phyloP scores from a whole-genome alignment of 352 stramenopile species.

The Globisporangium polare region DNA sequence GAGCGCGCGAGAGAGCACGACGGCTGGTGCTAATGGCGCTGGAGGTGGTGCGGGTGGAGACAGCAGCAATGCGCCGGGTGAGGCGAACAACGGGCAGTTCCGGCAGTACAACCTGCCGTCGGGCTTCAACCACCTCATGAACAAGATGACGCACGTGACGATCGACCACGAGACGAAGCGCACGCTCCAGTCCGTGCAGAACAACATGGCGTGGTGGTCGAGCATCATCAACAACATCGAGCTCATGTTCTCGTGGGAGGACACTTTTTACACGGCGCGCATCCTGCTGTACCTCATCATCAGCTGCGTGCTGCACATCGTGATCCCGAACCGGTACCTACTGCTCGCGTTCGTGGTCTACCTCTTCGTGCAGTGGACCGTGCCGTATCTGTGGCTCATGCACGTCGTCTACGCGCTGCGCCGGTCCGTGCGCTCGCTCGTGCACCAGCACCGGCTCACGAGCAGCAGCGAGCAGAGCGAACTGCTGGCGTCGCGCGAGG shows the following conservation, averaged over 20 bases:
- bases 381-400: slow-evolving; percentile 69
- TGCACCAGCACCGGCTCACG: slow-evolving; percentile 75
- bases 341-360: slow-evolving; percentile 73
- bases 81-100: slow-evolving; percentile 40
- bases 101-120: slow-evolving; percentile 78
- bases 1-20: neutral
- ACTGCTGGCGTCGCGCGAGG: slow-evolving; percentile 31
- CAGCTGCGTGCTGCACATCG: slow-evolving; percentile 81
- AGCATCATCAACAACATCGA: slow-evolving; percentile 79
- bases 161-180: slow-evolving; percentile 81
- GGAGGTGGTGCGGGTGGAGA: slow-evolving; percentile 12
- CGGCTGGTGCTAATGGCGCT: neutral
- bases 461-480: slow-evolving; percentile 62
- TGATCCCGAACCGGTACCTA: slow-evolving; percentile 84
- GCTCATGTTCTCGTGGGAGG: slow-evolving; percentile 87
- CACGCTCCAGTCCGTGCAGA: slow-evolving; percentile 82
- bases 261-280: slow-evolving; percentile 82
- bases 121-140: slow-evolving; percentile 86
- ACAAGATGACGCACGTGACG: slow-evolving; percentile 88
- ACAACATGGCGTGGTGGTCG: slow-evolving; percentile 88
- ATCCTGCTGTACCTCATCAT: slow-evolving; percentile 80
- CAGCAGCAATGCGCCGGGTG: slow-evolving; percentile 25
- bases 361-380: slow-evolving; percentile 77
- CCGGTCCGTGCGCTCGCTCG: slow-evolving; percentile 58
- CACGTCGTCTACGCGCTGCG: slow-evolving; percentile 65